These are phyloP conservation scores for Tulasnella sp. DNA, from an alignment of 768 basidiomycete genomes.

Conservation along the genomic window DNA sequence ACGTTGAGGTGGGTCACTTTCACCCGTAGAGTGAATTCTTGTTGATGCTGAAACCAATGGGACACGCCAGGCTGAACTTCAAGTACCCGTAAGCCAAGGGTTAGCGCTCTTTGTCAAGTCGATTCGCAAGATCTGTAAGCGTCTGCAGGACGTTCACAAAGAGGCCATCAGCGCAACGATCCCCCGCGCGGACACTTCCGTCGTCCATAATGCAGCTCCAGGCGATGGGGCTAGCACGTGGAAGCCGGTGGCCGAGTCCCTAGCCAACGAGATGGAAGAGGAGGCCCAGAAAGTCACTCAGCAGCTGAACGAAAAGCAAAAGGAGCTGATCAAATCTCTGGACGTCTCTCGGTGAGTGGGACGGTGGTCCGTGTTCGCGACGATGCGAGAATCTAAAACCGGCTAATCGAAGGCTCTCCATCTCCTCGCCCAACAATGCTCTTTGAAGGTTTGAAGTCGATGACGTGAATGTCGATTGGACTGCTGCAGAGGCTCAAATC, in stretches of 20 bases:
- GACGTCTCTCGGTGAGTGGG: conserved; percentile 73
- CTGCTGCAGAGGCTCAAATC: conserved; percentile 61
- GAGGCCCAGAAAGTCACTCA: conserved; percentile 59
- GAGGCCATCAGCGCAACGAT: conserved; percentile 48
- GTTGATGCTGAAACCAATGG: neutral
- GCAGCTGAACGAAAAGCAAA: conserved; percentile 41
- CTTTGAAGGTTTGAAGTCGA: conserved; percentile 43
- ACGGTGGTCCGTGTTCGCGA: neutral
- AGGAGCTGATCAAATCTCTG: conserved; percentile 76
- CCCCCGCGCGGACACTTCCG: conserved; percentile 22
- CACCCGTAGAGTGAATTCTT: neutral
- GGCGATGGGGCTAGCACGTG: conserved; percentile 19
- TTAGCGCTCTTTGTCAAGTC: conserved; percentile 88
- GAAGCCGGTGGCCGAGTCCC: conserved; percentile 34
- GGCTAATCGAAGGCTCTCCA: neutral
- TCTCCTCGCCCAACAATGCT: neutral
- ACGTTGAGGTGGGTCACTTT: conserved; percentile 53
- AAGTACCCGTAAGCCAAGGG: conserved; percentile 72
- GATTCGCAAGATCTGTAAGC: conserved; percentile 69
- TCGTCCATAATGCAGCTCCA: conserved; percentile 4
- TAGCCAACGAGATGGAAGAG: conserved; percentile 62
- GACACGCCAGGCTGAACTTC: conserved; percentile 52
- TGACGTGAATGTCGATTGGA: conserved; percentile 60
- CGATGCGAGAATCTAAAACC: neutral
- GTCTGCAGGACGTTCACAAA: conserved; percentile 67